phyloP scores from a whole-genome alignment of 768 basidiomycete genomes.

The Trametes sanguinea region DNA sequence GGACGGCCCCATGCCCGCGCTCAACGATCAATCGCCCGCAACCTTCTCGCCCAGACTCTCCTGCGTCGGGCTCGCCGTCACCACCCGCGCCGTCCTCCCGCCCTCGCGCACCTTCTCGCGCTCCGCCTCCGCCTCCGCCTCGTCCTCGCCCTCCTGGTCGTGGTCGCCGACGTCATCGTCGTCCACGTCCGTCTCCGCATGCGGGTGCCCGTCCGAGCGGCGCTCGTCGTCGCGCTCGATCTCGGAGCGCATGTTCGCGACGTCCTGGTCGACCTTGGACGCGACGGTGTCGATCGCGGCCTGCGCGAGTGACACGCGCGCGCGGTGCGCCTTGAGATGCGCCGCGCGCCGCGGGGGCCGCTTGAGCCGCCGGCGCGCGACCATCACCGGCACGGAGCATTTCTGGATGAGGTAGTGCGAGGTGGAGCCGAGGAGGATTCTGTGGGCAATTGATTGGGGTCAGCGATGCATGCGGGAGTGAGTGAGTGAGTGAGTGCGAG shows the following conservation, averaged over 20 bases:
- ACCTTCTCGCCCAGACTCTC: conserved; percentile 3
- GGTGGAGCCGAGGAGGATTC: conserved; percentile 91
- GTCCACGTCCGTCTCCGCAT: conserved; percentile 22
- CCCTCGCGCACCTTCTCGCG: background rate
- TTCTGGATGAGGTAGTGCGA: conserved; percentile 95
- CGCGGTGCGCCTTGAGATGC: conserved; percentile 78
- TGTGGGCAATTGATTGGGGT: conserved; percentile 33
- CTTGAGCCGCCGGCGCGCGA: conserved; percentile 88
- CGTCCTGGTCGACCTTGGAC: conserved; percentile 82
- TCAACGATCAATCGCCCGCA: background rate
- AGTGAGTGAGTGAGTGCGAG: background rate
- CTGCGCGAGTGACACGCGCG: conserved; percentile 83
- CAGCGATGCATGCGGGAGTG: background rate
- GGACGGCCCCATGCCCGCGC: no score
- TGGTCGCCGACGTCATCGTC: conserved; percentile 23
- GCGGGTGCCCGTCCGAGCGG: conserved; percentile 22
- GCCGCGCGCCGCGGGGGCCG: conserved; percentile 81
- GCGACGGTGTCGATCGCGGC: conserved; percentile 86
- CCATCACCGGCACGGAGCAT: conserved; percentile 96
- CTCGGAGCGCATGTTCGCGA: conserved; percentile 78
- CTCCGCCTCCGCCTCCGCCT: conserved; percentile 23
- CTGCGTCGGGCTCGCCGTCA: conserved; percentile 1
- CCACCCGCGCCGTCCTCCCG: background rate
- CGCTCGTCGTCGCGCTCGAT: conserved; percentile 66
- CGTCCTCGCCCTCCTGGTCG: background rate